Evolutionary conservation across 192 early-diverging fungal genomes (phyloP), one percentile per base, ranked within the genome.

Genomic region (Umbelopsis sp.): DNA sequence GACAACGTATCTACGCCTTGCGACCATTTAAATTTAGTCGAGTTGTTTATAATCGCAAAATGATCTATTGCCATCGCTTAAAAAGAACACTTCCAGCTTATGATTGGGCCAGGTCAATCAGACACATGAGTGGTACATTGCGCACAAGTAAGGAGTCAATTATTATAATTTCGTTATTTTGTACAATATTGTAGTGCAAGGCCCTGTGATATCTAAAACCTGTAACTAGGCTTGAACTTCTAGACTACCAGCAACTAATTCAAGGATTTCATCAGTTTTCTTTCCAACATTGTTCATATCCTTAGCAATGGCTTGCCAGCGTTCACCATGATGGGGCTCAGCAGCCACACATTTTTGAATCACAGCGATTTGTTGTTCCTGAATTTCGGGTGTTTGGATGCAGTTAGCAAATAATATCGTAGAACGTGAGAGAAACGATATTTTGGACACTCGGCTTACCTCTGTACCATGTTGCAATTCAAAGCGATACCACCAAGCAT

Each of bases 401-500:
- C 48, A 41, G 35, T 64, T n/a, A 46, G 41, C 12, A 35, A 72
- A 64, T 16, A 55, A 69, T n/a, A 58, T 18, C 35, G 22, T n/a
- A 61, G 5, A 18, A 66, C 64, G n/a, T 22, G 11, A 7, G 11
- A 15, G 10, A 10, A 23, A 3, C 9, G 27, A 50, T 2, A 30
- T 30, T 75, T 77, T 65, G 2, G 37, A 41, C 10, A 41, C 10
- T 41, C 37, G 10, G 10, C 70, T 75, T 66, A 81, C 74, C 61
- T 86, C 80, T 46, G 81, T 84, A 5, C 95, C 95, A 74, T 95
- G 90, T 67, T 89, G 83, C 25, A 80, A 64, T 80, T 99, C 98
- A 83, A 99, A 98, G 52, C 92, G 90, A 61, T 91, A 88, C 86
- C 91, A 94, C 94, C 94, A 99, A 13, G 93, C 97, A 92, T 93